A percentile compares a stretch with the other conserved stretches of the same genome.
phyloP scores from a whole-genome alignment of 257 asterid genomes.

The Knoxia roxburghii region DNA sequence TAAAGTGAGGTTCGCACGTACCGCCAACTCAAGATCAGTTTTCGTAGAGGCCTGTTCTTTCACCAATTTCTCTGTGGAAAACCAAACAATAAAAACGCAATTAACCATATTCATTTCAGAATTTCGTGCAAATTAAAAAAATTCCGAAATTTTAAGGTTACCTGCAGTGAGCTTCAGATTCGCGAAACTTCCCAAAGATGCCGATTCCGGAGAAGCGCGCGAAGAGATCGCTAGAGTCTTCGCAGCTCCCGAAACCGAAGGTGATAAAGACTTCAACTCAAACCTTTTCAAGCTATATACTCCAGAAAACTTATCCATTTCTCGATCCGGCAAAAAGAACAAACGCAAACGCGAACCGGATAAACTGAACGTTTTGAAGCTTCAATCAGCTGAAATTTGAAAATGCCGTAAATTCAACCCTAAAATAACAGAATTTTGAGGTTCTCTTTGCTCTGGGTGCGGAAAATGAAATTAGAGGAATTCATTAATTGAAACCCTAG shows the following conservation, averaged over 20 bases:
- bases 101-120: neutral
- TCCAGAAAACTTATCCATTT: conserved; percentile 65
- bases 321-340: conserved; percentile 17
- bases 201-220: conserved; percentile 42
- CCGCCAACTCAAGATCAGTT: conserved; percentile 82
- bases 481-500: neutral
- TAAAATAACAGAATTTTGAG: neutral
- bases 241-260: conserved; percentile 41
- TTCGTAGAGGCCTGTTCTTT: conserved; percentile 92
- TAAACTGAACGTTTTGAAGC: neutral
- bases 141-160: neutral
- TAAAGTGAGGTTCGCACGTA: conserved; percentile 19
- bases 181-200: conserved; percentile 65
- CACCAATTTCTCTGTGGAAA: conserved; percentile 70
- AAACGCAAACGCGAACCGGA: conserved; percentile 11
- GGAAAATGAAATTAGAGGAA: neutral
- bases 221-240: conserved; percentile 41
- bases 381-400: neutral
- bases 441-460: neutral
- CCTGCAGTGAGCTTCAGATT: conserved; percentile 94
- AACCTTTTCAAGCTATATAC: conserved; percentile 64
- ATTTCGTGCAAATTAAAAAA: neutral
- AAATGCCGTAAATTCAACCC: neutral
- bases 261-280: conserved; percentile 46
- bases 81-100: conserved; percentile 5